Base-by-base conservation (phyloP, 2,329 filamentous ascomycete genomes). In the Emmonsiellopsis sp. region DNA sequence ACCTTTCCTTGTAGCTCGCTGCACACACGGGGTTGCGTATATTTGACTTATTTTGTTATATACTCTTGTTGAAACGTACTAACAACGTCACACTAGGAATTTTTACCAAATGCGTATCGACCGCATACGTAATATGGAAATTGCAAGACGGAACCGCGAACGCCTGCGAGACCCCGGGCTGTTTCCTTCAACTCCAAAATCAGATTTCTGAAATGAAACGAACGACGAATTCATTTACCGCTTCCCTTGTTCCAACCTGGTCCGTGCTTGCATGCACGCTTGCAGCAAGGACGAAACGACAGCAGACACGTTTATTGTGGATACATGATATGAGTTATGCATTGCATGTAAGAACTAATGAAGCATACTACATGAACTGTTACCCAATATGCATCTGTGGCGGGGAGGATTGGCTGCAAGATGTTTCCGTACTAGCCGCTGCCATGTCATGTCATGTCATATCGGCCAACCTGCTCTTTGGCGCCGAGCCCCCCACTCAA, bases 41-140 rank as follows among this genome's bases (percentile, higher is more conserved):
- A 13, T 7, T n/a, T 43, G 11, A 30, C 32, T 31, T 45, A 13
- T 15, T 9, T 5, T 3, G 11, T 42, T 43, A 35, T 15, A 16
- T 16, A 26, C 13, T 5, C 4, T 35, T 26, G n/a, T 42, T 42
- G 20, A 31, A 35, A 41, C 38, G 54, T 20, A 51, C 52, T 51
- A 15, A 50, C 49, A 41, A 53, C 48, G 53, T 32, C 57, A 54
- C 45, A 45, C 50, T 63, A 93, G 89, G 62, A 80, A 83, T 30
- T 95, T 98, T 70, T 94, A 89, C 66, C 86, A 92, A 61, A 88
- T 90, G 73, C 83, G 93, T 13, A 67, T 95, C 50, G 83, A 89
- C 66, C 86, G 86, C 65, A 85, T 90, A 65, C 80, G 84, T 43
- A 86, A 87, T 67, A 80, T 81, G n/a, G 88, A 93, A 65, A 77